Conservation (phyloP, 192 early-diverging fungal species). For the Anaeromyces robustus region DNA sequence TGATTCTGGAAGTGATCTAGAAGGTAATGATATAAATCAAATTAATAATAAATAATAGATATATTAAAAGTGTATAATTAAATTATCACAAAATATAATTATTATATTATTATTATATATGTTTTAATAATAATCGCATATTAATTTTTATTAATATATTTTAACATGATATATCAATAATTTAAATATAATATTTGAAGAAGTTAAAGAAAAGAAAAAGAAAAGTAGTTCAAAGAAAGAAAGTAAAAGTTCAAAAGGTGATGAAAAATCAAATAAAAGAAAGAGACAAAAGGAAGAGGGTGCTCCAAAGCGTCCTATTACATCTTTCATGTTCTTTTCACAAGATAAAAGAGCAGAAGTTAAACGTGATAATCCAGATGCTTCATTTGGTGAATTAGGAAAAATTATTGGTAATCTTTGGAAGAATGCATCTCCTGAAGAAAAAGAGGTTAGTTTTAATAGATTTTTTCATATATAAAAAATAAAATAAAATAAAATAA, state of each 20-base stretch:
- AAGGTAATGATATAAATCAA: too few relatives aligned
- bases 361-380: not conserved
- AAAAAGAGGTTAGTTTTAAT: not conserved
- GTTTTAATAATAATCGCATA: too few relatives aligned
- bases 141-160: too few relatives aligned
- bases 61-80: too few relatives aligned
- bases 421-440: not conserved
- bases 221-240: not conserved
- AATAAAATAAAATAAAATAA: too few relatives aligned
- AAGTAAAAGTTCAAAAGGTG: not conserved
- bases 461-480: too few relatives aligned
- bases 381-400: not conserved
- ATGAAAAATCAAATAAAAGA: not conserved
- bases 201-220: not conserved
- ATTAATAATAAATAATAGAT: too few relatives aligned
- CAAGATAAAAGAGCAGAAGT: not conserved
- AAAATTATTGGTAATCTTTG: not conserved
- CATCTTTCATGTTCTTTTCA: not conserved
- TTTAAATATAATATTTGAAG: not conserved
- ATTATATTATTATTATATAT: too few relatives aligned
- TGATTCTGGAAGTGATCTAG: not conserved
- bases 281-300: not conserved
- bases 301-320: not conserved
- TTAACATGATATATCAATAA: too few relatives aligned
- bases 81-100: too few relatives aligned